Evolutionary conservation across 805 yeast species (phyloP).

Genomic region (Cyberlindnera samutprakarnensis): DNA sequence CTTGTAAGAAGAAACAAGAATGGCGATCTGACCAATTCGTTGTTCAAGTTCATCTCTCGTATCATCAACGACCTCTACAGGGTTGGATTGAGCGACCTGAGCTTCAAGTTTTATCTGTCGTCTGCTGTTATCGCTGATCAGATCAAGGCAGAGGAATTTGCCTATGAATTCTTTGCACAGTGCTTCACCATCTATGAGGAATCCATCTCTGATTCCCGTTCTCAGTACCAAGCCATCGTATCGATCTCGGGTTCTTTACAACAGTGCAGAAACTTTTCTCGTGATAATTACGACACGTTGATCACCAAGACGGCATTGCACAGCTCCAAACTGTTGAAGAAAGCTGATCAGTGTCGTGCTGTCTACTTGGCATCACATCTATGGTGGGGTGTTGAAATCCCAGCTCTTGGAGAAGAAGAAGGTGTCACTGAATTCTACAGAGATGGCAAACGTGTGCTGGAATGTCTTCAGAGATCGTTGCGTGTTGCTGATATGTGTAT

Average conservation of each 20-base stretch:
- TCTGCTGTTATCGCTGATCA: constrained; percentile 80
- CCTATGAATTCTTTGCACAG: constrained; percentile 85
- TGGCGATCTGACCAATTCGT: constrained; percentile 18
- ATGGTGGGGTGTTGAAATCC: constrained; percentile 83
- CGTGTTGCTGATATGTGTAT: constrained; percentile 92
- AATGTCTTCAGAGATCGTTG: constrained; percentile 81
- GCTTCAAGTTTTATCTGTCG: constrained; percentile 44
- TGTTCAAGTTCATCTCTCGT: constrained; percentile 70
- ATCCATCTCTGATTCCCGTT: constrained; percentile 41
- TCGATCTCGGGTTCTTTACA: constrained; percentile 45
- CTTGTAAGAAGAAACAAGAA: constrained; percentile 42
- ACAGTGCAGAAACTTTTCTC: constrained; percentile 40
- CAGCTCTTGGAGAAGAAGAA: constrained; percentile 37
- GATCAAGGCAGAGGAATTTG: constrained; percentile 56
- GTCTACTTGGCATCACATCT: constrained; percentile 83
- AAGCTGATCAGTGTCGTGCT: constrained; percentile 92
- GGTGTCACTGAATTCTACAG: constrained; percentile 34
- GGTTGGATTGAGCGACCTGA: constrained; percentile 28
- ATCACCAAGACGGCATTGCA: constrained; percentile 82
- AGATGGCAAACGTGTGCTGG: constrained; percentile 71
- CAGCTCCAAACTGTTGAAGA: constrained; percentile 81
- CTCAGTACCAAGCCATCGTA: constrained; percentile 46
- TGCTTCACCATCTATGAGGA: constrained; percentile 82
- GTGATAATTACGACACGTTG: constrained; percentile 71
- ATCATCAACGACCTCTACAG: constrained; percentile 58